Evolutionary conservation across 2,329 filamentous ascomycete species (phyloP).

Genomic region (Penicillium sp.): DNA sequence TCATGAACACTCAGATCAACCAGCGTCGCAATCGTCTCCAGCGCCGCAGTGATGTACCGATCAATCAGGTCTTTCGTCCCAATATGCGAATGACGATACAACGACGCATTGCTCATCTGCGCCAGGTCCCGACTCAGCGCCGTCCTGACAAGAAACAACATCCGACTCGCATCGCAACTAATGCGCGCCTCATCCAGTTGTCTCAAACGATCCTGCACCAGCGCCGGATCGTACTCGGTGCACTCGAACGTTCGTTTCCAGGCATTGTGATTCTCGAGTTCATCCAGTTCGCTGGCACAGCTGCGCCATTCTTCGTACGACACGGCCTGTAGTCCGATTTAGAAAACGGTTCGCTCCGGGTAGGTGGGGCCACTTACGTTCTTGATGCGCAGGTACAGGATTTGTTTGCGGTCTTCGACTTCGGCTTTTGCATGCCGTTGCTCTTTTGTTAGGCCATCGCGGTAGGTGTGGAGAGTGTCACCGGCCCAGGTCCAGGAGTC

Average conservation of each 20-base stretch:
- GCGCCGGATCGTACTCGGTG: constrained; percentile 69
- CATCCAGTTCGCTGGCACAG: constrained; percentile 75
- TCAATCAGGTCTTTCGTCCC: constrained; percentile 89
- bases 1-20: constrained; percentile 61
- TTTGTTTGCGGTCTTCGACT: constrained; percentile 61
- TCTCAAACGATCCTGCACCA: constrained; percentile 69
- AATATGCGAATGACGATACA: constrained; percentile 82
- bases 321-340: constrained; percentile 56
- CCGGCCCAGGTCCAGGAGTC: constrained; percentile 39
- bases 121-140: constrained; percentile 78
- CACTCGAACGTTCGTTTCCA: constrained; percentile 74
- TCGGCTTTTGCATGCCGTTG: constrained; percentile 52
- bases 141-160: constrained; percentile 81
- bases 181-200: constrained; percentile 74
- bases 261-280: constrained; percentile 73
- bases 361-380: constrained; percentile 53
- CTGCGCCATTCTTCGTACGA: constrained; percentile 71
- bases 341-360: constrained; percentile 6
- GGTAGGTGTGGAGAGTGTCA: constrained; percentile 41
- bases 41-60: constrained; percentile 76
- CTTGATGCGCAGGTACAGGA: constrained; percentile 65
- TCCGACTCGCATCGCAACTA: constrained; percentile 70
- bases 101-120: constrained; percentile 77
- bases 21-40: constrained; percentile 71
- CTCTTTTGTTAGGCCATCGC: constrained; percentile 55